Evolutionary conservation across 148 eudicot genomes (phyloP).

Genomic region (Diospyros lotus): DNA sequence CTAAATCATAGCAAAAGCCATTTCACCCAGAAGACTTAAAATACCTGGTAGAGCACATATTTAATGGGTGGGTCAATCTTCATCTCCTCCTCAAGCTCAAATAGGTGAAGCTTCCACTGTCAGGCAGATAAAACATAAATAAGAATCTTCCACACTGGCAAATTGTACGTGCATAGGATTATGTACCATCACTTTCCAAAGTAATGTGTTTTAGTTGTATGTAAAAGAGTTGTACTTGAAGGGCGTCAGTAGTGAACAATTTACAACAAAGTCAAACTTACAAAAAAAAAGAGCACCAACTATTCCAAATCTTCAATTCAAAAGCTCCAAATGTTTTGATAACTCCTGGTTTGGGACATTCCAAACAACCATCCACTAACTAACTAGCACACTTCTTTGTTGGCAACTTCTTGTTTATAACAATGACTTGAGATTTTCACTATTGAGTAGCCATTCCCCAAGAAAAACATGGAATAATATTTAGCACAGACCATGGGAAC

Average conservation of each 20-base stretch:
- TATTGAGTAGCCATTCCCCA: not conserved
- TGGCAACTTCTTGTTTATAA: not conserved
- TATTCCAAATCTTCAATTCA: not conserved
- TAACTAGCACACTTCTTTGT: not conserved
- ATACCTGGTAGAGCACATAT: slow-evolving; percentile 85
- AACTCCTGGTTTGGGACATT: not conserved
- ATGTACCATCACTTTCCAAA: not conserved
- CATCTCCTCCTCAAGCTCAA: slow-evolving; percentile 92
- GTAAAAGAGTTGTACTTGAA: slow-evolving; percentile 1
- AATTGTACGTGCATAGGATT: not conserved
- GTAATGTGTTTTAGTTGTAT: not conserved
- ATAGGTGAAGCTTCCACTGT: slow-evolving; percentile 96
- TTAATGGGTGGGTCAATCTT: slow-evolving; percentile 63
- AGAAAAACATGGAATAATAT: not conserved
- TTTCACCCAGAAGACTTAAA: not conserved
- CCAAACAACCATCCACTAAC: not conserved
- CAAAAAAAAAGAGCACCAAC: not conserved
- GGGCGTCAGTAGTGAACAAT: not conserved
- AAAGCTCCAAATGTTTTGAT: not conserved
- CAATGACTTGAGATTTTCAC: not conserved
- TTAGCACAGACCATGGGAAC: too few species aligned
- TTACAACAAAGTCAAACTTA: not conserved
- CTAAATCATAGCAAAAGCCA: not conserved
- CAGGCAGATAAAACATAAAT: slow-evolving; percentile 12
- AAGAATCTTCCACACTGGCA: not conserved